Conservation (phyloP, 257 asterid species). For the Rhazya stricta region DNA sequence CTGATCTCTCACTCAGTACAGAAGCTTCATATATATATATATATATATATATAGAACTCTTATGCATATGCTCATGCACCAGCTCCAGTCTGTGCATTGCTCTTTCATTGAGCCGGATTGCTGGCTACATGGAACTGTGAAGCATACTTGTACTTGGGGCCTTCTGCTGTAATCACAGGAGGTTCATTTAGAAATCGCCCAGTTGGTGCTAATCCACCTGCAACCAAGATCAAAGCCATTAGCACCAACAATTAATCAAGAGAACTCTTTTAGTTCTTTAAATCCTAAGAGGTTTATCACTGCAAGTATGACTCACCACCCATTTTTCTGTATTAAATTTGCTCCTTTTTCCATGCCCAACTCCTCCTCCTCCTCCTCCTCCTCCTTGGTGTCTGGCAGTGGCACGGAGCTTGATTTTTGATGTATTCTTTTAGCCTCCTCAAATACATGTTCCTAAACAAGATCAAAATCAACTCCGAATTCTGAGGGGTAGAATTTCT, state of each 20-base stretch:
- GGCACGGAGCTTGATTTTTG: slow-evolving; percentile 11
- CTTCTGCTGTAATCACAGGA: slow-evolving; percentile 49
- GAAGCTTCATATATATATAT: not conserved
- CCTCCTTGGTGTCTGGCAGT: not conserved
- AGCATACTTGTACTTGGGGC: slow-evolving; percentile 37
- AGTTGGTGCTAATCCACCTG: slow-evolving; percentile 84
- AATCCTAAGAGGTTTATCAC: not conserved
- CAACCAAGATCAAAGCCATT: not conserved
- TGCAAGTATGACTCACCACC: slow-evolving; percentile 44
- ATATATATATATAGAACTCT: not conserved
- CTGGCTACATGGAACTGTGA: slow-evolving; percentile 59
- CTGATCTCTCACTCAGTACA: not conserved
- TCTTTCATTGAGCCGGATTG: slow-evolving; percentile 13
- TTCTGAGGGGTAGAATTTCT: slow-evolving; percentile 79
- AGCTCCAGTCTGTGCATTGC: slow-evolving; percentile 26
- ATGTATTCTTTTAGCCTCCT: slow-evolving; percentile 22
- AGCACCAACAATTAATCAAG: not conserved
- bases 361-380: too few species aligned
- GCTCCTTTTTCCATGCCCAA: slow-evolving; percentile 35
- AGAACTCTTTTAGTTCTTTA: not conserved
- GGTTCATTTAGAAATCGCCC: slow-evolving; percentile 86
- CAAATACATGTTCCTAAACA: slow-evolving; percentile 30
- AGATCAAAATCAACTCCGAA: slow-evolving; percentile 42
- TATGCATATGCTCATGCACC: slow-evolving; percentile 22
- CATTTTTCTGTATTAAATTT: slow-evolving; percentile 45